Conservation (phyloP, 2,329 filamentous ascomycete species). For the Trichoderma simmonsii region DNA sequence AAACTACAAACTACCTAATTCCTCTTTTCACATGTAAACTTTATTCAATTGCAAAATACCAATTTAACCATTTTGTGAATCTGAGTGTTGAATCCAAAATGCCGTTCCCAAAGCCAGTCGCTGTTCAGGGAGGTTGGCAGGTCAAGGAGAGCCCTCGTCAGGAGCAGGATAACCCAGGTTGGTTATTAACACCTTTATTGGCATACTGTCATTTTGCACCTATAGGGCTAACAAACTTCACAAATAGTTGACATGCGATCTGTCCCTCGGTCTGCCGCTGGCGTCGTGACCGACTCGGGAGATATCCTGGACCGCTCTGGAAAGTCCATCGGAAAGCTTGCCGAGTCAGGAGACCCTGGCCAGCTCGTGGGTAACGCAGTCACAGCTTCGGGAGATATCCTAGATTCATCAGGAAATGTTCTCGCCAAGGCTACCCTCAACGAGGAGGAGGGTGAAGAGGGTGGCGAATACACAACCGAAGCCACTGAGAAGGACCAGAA, state of each 20-base stretch:
- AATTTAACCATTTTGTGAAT: neutral
- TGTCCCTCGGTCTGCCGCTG: conserved; percentile 38
- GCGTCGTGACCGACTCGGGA: conserved; percentile 43
- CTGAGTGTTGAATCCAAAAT: conserved; percentile 19
- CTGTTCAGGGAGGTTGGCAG: conserved; percentile 30
- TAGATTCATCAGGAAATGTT: conserved; percentile 39
- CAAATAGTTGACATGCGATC: conserved; percentile 29
- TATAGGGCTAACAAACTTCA: neutral
- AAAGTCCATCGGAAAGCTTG: conserved; percentile 42
- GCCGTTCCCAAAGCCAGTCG: conserved; percentile 27
- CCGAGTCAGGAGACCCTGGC: conserved; percentile 38
- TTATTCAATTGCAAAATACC: conserved; percentile 1
- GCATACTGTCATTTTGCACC: neutral
- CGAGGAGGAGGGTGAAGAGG: conserved; percentile 11
- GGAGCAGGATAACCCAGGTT: conserved; percentile 32
- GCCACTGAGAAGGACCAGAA: conserved; percentile 29
- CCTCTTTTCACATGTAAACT: neutral
- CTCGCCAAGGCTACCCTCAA: conserved; percentile 41
- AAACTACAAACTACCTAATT: neutral
- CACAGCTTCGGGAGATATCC: conserved; percentile 35
- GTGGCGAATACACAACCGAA: conserved; percentile 40
- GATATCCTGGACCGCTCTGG: conserved; percentile 45
- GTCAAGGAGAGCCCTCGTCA: conserved; percentile 30
- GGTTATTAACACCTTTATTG: conserved; percentile 19
- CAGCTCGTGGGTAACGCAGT: conserved; percentile 42